Evolutionary conservation across 768 basidiomycete species (phyloP), one percentile per base, ranked within the genome.

Genomic region (Tulasnella sp.): DNA sequence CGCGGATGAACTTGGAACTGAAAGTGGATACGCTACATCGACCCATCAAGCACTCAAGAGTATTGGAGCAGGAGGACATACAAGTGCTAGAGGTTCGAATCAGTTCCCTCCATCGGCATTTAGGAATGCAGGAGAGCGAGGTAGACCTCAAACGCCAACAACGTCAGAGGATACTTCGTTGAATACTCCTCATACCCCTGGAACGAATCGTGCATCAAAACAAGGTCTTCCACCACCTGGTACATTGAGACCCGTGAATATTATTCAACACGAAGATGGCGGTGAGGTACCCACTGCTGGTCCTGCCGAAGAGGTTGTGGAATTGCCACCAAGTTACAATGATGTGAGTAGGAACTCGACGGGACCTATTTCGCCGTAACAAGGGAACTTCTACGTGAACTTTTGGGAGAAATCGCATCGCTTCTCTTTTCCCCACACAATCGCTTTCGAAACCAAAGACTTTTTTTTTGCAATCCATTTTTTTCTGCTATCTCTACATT

Each of bases 181-280:
- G 28, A 28, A 33, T 28, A 42, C 49, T 3, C 49, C 49, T 9
- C 31, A 35, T 27, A 47, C 48, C 8, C n/a, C 40, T 9, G 31
- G 28, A 19, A 39, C 12, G 5, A 19, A 31, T 12, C 15, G 33
- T 12, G 24, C 29, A 16, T 24, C 24, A 24, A 28, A 35, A 20
- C 46, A 54, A 16, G 15, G 51, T 10, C 34, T 51, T 27, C 15
- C 42, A 10, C 34, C 54, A 15, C 53, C 53, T 12, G 16, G 37
- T 16, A 20, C 53, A 6, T 42, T 56, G 54, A 51, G 54, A 8
- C 53, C 54, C 3, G 54, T 56, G 25, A 56, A 56, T 28, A 20
- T 55, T 24, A 32, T 53, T 16, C 54, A 55, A 29, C 54, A 56
- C 22, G 53, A 53, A 9, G 54, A 56, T 46, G 54, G 29, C n/a